Percentiles rank a stretch among this genome's conserved stretches.
Evolutionary conservation across 2,329 filamentous ascomycete genomes (phyloP).

Genomic region (Aspergillus udagawae): DNA sequence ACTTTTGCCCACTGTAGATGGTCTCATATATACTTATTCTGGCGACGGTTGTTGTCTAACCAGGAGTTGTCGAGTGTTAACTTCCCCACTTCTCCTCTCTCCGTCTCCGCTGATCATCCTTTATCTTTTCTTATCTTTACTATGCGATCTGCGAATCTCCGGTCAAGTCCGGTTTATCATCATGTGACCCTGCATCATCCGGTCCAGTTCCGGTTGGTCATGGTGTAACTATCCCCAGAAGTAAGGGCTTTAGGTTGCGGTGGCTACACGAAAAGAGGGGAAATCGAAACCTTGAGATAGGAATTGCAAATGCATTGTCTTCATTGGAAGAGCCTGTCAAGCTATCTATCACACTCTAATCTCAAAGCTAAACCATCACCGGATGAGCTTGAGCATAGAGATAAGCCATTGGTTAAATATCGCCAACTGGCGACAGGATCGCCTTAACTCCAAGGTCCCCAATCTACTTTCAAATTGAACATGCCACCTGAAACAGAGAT

Average conservation of each 20-base stretch:
- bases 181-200: no score
- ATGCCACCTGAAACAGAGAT: not conserved
- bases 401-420: not conserved
- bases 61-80: not conserved
- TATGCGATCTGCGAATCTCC: not conserved
- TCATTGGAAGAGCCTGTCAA: not conserved
- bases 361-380: not conserved
- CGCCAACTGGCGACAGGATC: not conserved
- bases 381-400: not conserved
- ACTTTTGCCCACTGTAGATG: not conserved
- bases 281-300: not conserved
- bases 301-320: not conserved
- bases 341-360: not conserved
- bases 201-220: not conserved
- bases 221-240: not conserved
- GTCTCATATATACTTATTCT: not conserved
- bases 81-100: not conserved
- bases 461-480: not conserved
- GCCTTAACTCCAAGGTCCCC: not conserved
- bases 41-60: not conserved
- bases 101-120: not conserved
- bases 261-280: no score
- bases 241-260: not conserved
- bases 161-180: not conserved
- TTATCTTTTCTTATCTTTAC: not conserved